Evolutionary conservation across 73 alveolate genomes (phyloP).

Genomic region (Paramecium sonneborni): DNA sequence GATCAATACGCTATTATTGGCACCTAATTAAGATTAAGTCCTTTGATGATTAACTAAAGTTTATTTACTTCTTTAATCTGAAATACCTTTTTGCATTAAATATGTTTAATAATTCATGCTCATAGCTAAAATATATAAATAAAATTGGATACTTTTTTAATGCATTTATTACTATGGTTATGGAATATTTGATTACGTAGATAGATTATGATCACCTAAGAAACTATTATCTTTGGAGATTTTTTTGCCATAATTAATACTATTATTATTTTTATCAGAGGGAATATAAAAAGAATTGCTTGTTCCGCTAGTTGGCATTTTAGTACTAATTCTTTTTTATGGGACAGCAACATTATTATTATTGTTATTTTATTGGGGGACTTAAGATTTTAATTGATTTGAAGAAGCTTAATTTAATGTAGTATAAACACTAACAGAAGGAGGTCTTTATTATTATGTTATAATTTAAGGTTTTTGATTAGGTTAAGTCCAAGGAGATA

Average conservation of each 20-base stretch:
- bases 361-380: background rate
- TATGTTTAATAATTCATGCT: slow-evolving; percentile 21
- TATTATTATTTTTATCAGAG: background rate
- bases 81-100: background rate
- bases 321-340: background rate
- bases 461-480: background rate
- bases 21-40: background rate
- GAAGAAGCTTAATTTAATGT: background rate
- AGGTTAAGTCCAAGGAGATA: slow-evolving; percentile 12
- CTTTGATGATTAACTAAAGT: background rate
- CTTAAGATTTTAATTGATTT: background rate
- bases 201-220: background rate
- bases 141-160: background rate
- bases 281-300: slow-evolving; percentile 28
- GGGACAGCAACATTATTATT: background rate
- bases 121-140: background rate
- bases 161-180: background rate
- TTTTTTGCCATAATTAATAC: background rate
- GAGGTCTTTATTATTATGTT: background rate
- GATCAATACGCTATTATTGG: background rate
- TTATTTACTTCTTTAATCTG: background rate
- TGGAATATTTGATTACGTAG: background rate
- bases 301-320: slow-evolving; percentile 19
- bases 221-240: slow-evolving; percentile 53
- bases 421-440: slow-evolving; percentile 7